Base-by-base conservation (phyloP, 306 rosid genomes). In the Lotus japonicus region DNA sequence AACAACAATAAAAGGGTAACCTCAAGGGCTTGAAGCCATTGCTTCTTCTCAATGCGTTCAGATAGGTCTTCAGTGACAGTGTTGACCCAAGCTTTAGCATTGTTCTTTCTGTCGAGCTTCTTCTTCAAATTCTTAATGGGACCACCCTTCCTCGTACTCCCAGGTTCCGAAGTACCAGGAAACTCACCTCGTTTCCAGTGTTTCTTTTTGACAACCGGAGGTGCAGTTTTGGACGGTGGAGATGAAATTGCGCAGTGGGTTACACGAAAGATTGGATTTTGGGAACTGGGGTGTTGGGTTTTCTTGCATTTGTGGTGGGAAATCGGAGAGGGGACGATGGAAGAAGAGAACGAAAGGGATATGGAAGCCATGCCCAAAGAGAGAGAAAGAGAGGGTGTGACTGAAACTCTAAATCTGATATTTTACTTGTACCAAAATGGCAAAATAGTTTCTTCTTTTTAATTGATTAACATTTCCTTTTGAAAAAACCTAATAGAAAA, bases 21-120 rank as follows among this genome's bases (percentile, higher is more conserved):
- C 99, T 95, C 77, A 28, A 95, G 91, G n/a, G 99, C 96, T 79
- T 85, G 96, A 69, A 85, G 79, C 99, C 99, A 95, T n/a, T 85
- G 90, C 64, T 90, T 95, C 43, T 90, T 95, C 12, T 83, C 77
- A 55, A 95, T 77, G 54, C 71, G 73, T 28, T 88, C 90, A 1
- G 82, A 82, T 48, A 95, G 79, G 81, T 92, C 73, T 77, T 95
- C 97, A 4, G 99, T 88, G 70, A 95, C 97, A 70, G 99, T 95
- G 77, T 71, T 86, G 75, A 58, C 97, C 99, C 95, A 95, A 1
- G 92, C 97, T 66, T 90, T 95, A 26, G 99, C 97, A 17, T 81
- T 48, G 58, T 70, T 52, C 70, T 84, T 88, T 9, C 81, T 82
- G 58, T 90, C 99, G 67, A 88, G 36, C 59, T 85, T 90, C 80